A percentile compares a stretch with the other conserved stretches of the same genome.
phyloP scores from a whole-genome alignment of 2,329 filamentous ascomycete species.

The Apiospora malaysiana region DNA sequence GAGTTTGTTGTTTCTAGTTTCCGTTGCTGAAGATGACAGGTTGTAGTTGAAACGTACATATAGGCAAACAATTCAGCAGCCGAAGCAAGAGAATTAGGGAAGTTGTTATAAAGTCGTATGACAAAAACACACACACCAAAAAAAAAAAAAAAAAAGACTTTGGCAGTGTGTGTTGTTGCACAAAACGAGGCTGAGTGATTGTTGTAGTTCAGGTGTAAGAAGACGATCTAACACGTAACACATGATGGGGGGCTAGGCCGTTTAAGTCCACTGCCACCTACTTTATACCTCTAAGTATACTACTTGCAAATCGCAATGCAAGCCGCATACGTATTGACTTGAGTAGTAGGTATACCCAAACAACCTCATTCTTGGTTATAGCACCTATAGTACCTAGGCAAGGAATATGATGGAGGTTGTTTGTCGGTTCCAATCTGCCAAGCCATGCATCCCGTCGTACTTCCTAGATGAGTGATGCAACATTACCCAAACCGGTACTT shows the following conservation, averaged over 20 bases:
- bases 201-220: background rate
- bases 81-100: background rate
- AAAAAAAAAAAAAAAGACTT: no score
- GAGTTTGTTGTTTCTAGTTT: background rate
- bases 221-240: background rate
- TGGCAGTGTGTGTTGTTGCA: no score
- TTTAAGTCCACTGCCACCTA: background rate
- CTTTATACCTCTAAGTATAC: background rate
- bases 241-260: background rate
- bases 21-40: background rate
- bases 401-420: no score
- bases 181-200: background rate
- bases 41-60: no score
- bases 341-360: background rate
- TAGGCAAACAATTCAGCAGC: no score
- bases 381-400: no score
- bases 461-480: background rate
- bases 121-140: no score
- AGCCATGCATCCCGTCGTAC: background rate
- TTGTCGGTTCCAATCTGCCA: background rate
- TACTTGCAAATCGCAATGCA: background rate
- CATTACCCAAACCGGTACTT: background rate
- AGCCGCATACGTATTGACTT: slow-evolving; percentile 10
- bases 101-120: no score
- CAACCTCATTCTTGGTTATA: background rate